Evolutionary conservation across 805 yeast species (phyloP).

Genomic region (Nakazawaea ishiwadae): DNA sequence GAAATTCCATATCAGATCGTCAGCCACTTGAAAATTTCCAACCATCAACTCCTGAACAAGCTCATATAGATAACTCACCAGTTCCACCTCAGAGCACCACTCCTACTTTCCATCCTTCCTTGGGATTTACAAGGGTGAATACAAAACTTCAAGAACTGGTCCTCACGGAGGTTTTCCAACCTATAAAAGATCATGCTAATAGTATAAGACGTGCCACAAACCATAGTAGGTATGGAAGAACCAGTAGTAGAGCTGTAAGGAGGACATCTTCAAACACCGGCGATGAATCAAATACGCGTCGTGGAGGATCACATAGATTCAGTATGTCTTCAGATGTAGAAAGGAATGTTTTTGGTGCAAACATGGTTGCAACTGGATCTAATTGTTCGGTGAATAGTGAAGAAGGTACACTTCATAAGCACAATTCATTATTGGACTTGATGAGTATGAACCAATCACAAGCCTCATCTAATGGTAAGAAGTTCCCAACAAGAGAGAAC

Average conservation of each 20-base stretch:
- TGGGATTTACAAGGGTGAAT: conserved; percentile 67
- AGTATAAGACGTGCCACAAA: background rate
- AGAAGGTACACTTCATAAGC: conserved; percentile 7
- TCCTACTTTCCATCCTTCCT: conserved; percentile 9
- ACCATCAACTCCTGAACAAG: conserved; percentile 11
- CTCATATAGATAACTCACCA: conserved; percentile 6
- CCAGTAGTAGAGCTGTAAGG: background rate
- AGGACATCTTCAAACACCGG: conserved; percentile 2
- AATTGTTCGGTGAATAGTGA: background rate
- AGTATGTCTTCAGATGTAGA: conserved; percentile 14
- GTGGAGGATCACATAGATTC: conserved; percentile 5
- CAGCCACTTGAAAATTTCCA: too few species aligned
- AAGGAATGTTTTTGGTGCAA: conserved; percentile 6
- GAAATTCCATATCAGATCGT: conserved; percentile 28
- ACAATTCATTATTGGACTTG: conserved; percentile 20
- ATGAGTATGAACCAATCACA: conserved; percentile 14
- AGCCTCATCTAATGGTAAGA: background rate
- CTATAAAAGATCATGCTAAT: conserved; percentile 30
- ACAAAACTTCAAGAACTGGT: conserved; percentile 68
- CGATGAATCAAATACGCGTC: background rate
- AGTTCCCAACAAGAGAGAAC: conserved; percentile 11
- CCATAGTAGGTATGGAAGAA: background rate
- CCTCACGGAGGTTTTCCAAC: conserved; percentile 67
- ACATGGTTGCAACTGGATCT: background rate
- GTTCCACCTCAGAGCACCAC: conserved; percentile 12